Percentiles rank a stretch among this genome's conserved stretches.
Conservation (phyloP, 1,139 yeast genomes). For the Torulaspora pretoriensis region DNA sequence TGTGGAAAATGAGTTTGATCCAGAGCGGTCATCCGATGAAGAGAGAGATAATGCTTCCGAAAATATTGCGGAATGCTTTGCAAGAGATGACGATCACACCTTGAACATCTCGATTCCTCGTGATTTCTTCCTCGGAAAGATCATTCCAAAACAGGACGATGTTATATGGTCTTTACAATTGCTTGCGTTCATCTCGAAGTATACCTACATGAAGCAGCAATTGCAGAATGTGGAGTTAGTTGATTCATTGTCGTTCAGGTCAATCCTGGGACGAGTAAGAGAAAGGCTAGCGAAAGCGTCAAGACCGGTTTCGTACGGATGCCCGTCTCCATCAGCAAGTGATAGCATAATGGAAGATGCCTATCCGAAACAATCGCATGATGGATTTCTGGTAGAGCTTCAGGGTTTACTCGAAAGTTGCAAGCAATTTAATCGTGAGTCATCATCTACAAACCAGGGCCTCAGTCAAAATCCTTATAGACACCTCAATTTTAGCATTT, state of each 20-base stretch:
- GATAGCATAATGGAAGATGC: constrained; percentile 16
- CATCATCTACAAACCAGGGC: neutral
- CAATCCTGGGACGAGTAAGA: constrained; percentile 26
- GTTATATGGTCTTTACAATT: constrained; percentile 90
- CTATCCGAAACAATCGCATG: constrained; percentile 1
- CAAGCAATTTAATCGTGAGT: constrained; percentile 4
- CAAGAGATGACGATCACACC: constrained; percentile 16
- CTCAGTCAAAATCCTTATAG: constrained; percentile 9
- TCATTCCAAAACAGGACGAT: constrained; percentile 87
- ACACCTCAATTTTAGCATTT: constrained; percentile 7
- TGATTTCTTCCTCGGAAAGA: constrained; percentile 65
- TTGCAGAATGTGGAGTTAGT: constrained; percentile 68
- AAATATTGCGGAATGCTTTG: constrained; percentile 13
- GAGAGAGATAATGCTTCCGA: neutral
- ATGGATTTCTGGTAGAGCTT: constrained; percentile 18
- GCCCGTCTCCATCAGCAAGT: neutral
- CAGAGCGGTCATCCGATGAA: neutral
- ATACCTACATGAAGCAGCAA: constrained; percentile 69
- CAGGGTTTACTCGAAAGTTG: constrained; percentile 8
- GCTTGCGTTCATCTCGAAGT: constrained; percentile 88
- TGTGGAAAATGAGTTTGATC: neutral
- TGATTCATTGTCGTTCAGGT: constrained; percentile 41
- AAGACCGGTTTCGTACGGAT: neutral
- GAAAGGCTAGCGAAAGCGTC: constrained; percentile 10
- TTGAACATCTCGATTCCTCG: constrained; percentile 47